Evolutionary conservation across 2,329 filamentous ascomycete species (phyloP).

Genomic region (Aspergillus awamori): DNA sequence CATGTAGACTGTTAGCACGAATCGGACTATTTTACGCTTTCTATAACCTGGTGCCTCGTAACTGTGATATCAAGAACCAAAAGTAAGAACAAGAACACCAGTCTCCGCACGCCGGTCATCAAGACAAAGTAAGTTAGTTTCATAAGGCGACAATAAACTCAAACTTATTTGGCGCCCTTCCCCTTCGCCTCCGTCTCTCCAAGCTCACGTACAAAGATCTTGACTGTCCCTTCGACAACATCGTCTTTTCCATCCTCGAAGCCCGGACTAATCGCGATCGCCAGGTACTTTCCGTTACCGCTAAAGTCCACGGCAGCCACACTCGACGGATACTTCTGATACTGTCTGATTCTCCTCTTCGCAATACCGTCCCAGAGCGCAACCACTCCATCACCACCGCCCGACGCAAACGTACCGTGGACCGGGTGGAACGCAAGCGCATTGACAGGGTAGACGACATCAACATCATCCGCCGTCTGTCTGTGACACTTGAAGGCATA

Average conservation of each 20-base stretch:
- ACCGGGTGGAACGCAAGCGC: conserved; percentile 84
- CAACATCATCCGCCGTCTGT: conserved; percentile 68
- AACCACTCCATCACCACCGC: conserved; percentile 88
- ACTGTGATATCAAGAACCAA: neutral
- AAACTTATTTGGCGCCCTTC: conserved; percentile 68
- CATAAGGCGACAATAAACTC: conserved; percentile 12
- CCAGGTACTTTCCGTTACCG: conserved; percentile 73
- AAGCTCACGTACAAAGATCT: conserved; percentile 80
- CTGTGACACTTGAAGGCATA: conserved; percentile 99
- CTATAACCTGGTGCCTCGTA: conserved; percentile 11
- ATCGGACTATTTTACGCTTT: conserved; percentile 10
- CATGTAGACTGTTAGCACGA: conserved; percentile 21
- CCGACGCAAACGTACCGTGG: conserved; percentile 82
- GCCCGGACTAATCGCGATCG: conserved; percentile 79
- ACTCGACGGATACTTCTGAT: conserved; percentile 79
- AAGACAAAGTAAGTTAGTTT: conserved; percentile 7
- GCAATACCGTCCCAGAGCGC: conserved; percentile 89
- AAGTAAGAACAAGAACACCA: conserved; percentile 1
- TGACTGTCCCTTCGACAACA: conserved; percentile 69
- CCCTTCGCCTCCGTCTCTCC: conserved; percentile 85
- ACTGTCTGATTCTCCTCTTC: conserved; percentile 86
- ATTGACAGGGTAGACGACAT: conserved; percentile 90
- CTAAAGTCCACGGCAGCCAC: conserved; percentile 79
- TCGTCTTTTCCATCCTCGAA: conserved; percentile 88
- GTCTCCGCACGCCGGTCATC: conserved; percentile 16